These are phyloP conservation scores for Cyclocybe aegerita DNA, from an alignment of 768 basidiomycete genomes.

Conservation along the genomic window DNA sequence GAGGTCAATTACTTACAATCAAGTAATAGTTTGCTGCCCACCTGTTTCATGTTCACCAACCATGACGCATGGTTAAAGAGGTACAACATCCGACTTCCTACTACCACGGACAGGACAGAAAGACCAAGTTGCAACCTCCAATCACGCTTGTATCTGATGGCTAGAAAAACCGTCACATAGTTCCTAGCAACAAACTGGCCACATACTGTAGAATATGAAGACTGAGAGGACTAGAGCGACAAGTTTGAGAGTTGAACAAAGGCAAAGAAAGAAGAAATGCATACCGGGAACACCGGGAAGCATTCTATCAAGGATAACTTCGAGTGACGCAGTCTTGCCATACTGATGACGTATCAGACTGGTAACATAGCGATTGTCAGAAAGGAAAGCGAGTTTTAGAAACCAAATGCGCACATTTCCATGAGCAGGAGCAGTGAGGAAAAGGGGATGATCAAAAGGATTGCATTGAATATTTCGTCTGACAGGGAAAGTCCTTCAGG, in stretches of 20 bases:
- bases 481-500: slow-evolving; percentile 42
- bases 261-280: slow-evolving; percentile 22
- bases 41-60: slow-evolving; percentile 75
- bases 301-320: slow-evolving; percentile 55
- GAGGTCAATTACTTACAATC: background rate
- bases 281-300: slow-evolving; percentile 70
- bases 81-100: slow-evolving; percentile 70
- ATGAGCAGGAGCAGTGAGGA: slow-evolving; percentile 76
- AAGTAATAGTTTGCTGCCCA: slow-evolving; percentile 21
- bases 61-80: slow-evolving; percentile 69
- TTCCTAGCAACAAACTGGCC: background rate
- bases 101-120: slow-evolving; percentile 54
- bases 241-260: slow-evolving; percentile 1
- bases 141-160: slow-evolving; percentile 61
- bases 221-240: slow-evolving; percentile 57
- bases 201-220: slow-evolving; percentile 76
- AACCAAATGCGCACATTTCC: slow-evolving; percentile 68
- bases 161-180: slow-evolving; percentile 29
- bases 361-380: slow-evolving; percentile 2
- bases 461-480: slow-evolving; percentile 71
- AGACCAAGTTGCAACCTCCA: slow-evolving; percentile 54
- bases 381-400: background rate
- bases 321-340: slow-evolving; percentile 51
- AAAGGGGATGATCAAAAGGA: slow-evolving; percentile 69
- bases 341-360: slow-evolving; percentile 84